Evolutionary conservation across 1,139 yeast species (phyloP).

Genomic region (Petasospora fabianii): DNA sequence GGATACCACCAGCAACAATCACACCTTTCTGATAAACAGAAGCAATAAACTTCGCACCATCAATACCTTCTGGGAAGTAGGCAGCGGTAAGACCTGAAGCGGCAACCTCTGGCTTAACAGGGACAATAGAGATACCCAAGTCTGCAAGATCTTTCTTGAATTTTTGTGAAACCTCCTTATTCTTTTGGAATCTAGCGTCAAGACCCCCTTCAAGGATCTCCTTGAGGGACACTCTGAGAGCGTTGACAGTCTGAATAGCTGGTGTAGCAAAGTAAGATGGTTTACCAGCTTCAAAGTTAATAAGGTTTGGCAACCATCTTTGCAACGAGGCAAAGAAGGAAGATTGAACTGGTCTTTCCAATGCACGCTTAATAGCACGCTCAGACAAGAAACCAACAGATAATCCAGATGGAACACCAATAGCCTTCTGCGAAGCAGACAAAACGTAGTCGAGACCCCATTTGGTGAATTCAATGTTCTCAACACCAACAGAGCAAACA

Average conservation of each 20-base stretch:
- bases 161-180: conserved; percentile 55
- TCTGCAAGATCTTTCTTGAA: conserved; percentile 55
- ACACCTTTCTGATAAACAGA: conserved; percentile 64
- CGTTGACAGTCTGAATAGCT: conserved; percentile 80
- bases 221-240: conserved; percentile 71
- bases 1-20: conserved; percentile 88
- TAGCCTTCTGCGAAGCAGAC: conserved; percentile 93
- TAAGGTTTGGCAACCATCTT: conserved; percentile 88
- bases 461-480: conserved; percentile 74
- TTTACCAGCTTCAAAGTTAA: conserved; percentile 76
- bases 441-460: conserved; percentile 90
- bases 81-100: conserved; percentile 90
- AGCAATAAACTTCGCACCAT: conserved; percentile 60
- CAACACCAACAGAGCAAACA: conserved; percentile 92
- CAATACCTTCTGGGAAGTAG: conserved; percentile 74
- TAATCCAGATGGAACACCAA: conserved; percentile 93
- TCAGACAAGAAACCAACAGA: conserved; percentile 72
- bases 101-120: conserved; percentile 53
- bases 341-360: conserved; percentile 51
- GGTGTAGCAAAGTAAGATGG: conserved; percentile 95
- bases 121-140: conserved; percentile 73
- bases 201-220: conserved; percentile 64
- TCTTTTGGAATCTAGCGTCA: conserved; percentile 60
- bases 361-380: conserved; percentile 66
- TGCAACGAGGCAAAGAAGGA: conserved; percentile 73